Percentiles rank a stretch among this genome's conserved stretches.
Conservation (phyloP, 2,329 filamentous ascomycete genomes). For the Beauveria asiatica region DNA sequence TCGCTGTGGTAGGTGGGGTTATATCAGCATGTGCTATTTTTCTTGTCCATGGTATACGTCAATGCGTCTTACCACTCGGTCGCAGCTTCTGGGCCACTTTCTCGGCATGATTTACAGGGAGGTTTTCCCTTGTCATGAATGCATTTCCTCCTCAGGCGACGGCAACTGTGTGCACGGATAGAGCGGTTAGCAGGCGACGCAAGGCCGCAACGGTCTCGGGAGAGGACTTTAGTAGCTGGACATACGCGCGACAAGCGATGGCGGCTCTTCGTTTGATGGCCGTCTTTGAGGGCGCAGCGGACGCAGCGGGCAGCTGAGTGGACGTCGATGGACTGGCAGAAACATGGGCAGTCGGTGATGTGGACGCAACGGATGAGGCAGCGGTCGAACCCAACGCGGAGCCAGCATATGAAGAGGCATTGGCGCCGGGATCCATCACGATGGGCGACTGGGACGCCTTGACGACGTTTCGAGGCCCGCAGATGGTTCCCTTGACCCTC, state of each 20-base stretch:
- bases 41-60: not conserved
- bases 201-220: not conserved
- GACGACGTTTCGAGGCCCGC: not conserved
- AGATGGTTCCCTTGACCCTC: not conserved
- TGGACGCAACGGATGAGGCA: conserved; percentile 4
- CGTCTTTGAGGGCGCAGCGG: conserved; percentile 9
- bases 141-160: conserved; percentile 49
- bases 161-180: conserved; percentile 32
- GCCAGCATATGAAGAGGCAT: not conserved
- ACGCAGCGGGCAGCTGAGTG: not conserved
- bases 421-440: conserved; percentile 4
- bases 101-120: conserved; percentile 43
- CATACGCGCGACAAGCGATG: conserved; percentile 45
- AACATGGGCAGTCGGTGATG: conserved; percentile 6
- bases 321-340: not conserved
- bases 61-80: conserved; percentile 39
- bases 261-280: conserved; percentile 40
- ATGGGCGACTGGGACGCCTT: not conserved
- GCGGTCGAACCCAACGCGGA: not conserved
- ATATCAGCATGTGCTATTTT: not conserved
- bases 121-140: conserved; percentile 38
- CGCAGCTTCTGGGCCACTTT: conserved; percentile 36
- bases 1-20: conserved; percentile 25
- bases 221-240: conserved; percentile 8
- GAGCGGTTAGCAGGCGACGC: not conserved